Conservation (phyloP, 495 filamentous ascomycete genomes). For the Pyrenula massariospora region DNA sequence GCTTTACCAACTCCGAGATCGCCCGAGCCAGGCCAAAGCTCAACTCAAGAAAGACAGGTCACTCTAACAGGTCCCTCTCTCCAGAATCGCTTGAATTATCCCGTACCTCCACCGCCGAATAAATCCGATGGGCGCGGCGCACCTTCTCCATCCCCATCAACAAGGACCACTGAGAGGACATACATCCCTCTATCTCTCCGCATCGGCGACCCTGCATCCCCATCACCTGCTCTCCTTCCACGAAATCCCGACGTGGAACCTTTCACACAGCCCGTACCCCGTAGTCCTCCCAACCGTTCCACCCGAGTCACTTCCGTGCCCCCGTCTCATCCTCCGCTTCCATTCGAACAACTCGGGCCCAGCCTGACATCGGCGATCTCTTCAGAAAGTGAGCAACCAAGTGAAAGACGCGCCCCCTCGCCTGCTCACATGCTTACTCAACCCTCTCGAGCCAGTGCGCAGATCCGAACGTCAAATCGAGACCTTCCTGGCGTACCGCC, state of each 20-base stretch:
- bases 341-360: background rate
- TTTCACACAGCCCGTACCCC: background rate
- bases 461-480: background rate
- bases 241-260: background rate
- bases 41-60: background rate
- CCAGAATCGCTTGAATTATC: constrained; percentile 1
- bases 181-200: background rate
- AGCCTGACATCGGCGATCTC: background rate
- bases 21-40: background rate
- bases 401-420: background rate
- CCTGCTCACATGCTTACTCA: background rate
- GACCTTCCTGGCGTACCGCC: background rate
- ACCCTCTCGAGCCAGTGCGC: background rate
- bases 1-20: background rate
- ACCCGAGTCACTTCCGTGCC: background rate
- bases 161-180: background rate
- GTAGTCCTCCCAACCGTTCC: background rate
- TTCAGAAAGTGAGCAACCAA: background rate
- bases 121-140: background rate
- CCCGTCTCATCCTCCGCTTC: background rate
- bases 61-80: background rate
- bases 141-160: background rate
- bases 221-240: background rate
- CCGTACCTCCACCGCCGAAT: background rate
- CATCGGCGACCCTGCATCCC: background rate